phyloP scores from a whole-genome alignment of 2,329 filamentous ascomycete species.

The Fusarium sublunatum region DNA sequence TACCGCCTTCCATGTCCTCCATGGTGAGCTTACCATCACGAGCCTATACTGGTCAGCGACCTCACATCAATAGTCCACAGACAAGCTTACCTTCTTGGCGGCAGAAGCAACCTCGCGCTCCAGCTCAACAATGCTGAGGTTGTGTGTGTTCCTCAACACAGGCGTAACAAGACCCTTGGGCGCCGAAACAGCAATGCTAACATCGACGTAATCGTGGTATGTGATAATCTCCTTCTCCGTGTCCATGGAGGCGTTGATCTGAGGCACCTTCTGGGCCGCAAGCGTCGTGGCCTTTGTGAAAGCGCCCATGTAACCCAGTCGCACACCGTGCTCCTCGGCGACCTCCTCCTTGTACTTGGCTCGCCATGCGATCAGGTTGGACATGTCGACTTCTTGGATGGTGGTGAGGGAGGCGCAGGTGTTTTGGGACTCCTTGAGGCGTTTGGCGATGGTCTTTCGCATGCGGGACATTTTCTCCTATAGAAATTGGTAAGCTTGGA shows the following conservation, averaged over 20 bases:
- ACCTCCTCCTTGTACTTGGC: slow-evolving; percentile 71
- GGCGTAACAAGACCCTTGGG: slow-evolving; percentile 78
- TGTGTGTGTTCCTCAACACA: slow-evolving; percentile 76
- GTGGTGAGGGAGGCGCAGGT: slow-evolving; percentile 78
- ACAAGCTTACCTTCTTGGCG: slow-evolving; percentile 69
- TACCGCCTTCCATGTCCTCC: slow-evolving; percentile 80
- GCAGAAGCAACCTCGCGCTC: slow-evolving; percentile 71
- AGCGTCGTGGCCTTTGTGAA: slow-evolving; percentile 77
- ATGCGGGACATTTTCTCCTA: slow-evolving; percentile 67
- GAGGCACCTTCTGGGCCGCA: slow-evolving; percentile 75
- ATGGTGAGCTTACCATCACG: slow-evolving; percentile 81
- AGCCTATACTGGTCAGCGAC: slow-evolving; percentile 55
- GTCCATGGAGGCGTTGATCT: slow-evolving; percentile 71
- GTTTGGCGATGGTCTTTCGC: slow-evolving; percentile 78
- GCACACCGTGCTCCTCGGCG: slow-evolving; percentile 46
- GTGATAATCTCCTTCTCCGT: slow-evolving; percentile 69
- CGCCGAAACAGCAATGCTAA: slow-evolving; percentile 79
- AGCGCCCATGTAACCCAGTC: slow-evolving; percentile 79
- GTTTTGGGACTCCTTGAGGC: slow-evolving; percentile 75
- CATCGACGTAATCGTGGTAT: slow-evolving; percentile 74
- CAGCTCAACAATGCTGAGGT: slow-evolving; percentile 50
- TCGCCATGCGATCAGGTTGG: slow-evolving; percentile 72
- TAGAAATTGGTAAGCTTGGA: slow-evolving; percentile 2
- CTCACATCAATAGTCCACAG: no score
- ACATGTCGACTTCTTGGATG: slow-evolving; percentile 58